Percentiles rank a stretch among this genome's conserved stretches.
Evolutionary conservation across 371 early-diverging fungal species (phyloP).

Genomic region (Syncephalastrum sp.): DNA sequence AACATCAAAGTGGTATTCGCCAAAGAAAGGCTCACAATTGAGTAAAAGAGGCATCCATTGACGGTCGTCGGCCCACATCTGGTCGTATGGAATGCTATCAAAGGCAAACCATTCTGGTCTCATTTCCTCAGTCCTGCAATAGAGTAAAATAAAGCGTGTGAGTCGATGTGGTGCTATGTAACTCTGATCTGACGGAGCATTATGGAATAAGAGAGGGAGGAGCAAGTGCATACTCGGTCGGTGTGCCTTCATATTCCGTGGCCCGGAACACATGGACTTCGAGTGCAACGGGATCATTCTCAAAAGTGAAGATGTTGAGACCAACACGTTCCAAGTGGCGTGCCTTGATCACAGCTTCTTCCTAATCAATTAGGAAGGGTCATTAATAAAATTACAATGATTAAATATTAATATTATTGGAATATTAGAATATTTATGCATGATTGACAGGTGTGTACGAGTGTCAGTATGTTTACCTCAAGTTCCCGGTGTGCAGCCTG

Average conservation of each 20-base stretch:
- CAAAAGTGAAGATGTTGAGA: constrained; percentile 58
- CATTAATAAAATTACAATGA: too few relatives aligned
- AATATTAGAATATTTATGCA: background rate
- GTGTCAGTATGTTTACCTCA: constrained; percentile 24
- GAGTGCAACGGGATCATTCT: constrained; percentile 45
- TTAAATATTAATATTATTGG: too few relatives aligned
- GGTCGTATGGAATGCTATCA: constrained; percentile 45
- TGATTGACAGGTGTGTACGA: background rate
- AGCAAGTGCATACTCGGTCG: constrained; percentile 46
- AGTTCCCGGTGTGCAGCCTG: constrained; percentile 69
- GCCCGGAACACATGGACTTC: constrained; percentile 61
- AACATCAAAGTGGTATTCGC: constrained; percentile 32
- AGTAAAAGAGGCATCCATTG: constrained; percentile 50
- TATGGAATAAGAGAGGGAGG: too few relatives aligned
- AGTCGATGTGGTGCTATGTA: background rate
- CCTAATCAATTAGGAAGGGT: constrained; percentile 18
- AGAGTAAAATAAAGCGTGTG: background rate
- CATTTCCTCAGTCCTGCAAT: constrained; percentile 61
- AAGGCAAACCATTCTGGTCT: constrained; percentile 59
- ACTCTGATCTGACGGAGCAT: too few relatives aligned
- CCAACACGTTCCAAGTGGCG: constrained; percentile 48
- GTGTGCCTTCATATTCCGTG: constrained; percentile 43
- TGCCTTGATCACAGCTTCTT: constrained; percentile 61
- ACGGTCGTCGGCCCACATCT: constrained; percentile 61
- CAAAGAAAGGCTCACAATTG: constrained; percentile 20